A percentile compares a stretch with the other conserved stretches of the same genome.
phyloP scores from a whole-genome alignment of 176 grass and related monocot genomes.

The Avena atlantica region DNA sequence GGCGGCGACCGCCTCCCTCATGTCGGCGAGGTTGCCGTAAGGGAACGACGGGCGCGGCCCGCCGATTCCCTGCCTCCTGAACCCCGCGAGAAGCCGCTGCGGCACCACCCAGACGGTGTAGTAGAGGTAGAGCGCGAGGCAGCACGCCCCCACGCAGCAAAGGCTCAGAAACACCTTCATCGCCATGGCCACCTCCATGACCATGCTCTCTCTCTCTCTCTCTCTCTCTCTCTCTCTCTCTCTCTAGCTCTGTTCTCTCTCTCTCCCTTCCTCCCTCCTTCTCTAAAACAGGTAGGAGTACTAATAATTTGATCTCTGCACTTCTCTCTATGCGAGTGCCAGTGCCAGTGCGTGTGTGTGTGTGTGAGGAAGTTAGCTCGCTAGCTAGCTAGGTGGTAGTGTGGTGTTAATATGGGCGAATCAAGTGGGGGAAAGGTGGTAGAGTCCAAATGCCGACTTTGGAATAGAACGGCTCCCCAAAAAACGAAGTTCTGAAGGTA shows the following conservation, averaged over 20 bases:
- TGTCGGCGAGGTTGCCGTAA: conserved; percentile 83
- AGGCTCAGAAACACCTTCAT: conserved; percentile 54
- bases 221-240: background rate
- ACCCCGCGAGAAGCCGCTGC: conserved; percentile 58
- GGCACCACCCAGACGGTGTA: conserved; percentile 65
- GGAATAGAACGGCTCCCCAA: conserved; percentile 1
- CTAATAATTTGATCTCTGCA: background rate
- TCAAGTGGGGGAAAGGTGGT: background rate
- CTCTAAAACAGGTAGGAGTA: background rate
- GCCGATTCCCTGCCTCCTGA: conserved; percentile 68
- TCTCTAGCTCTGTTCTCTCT: background rate
- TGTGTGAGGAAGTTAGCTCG: background rate
- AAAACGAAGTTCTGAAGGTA: background rate
- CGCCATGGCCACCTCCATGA: conserved; percentile 37
- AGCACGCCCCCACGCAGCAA: conserved; percentile 57
- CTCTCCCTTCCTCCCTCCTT: background rate
- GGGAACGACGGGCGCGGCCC: conserved; percentile 74
- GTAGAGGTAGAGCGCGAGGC: conserved; percentile 79
- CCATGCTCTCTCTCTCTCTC: background rate
- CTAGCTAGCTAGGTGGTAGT: conserved; percentile 22
- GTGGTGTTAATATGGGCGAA: background rate
- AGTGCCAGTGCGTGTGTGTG: background rate
- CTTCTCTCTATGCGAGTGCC: background rate
- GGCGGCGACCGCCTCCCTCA: conserved; percentile 55
- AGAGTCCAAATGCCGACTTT: conserved; percentile 43